These are phyloP conservation scores for Piloderma croceum DNA, from an alignment of 768 basidiomycete species.

Conservation along the genomic window DNA sequence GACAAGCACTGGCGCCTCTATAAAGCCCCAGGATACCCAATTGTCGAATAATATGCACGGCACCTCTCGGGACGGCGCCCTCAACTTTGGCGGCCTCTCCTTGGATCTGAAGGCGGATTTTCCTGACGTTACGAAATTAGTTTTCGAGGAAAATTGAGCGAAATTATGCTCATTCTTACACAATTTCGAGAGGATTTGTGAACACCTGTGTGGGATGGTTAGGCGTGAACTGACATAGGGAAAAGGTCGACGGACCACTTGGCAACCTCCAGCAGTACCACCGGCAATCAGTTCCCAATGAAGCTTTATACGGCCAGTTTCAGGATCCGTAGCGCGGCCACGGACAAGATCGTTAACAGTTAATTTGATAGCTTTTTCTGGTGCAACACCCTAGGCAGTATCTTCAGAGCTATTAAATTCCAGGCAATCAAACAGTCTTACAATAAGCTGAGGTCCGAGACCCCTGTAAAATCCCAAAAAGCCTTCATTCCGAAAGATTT, in stretches of 20 bases:
- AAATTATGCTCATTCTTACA: slow-evolving; percentile 46
- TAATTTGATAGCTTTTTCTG: slow-evolving; percentile 96
- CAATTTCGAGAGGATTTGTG: slow-evolving; percentile 95
- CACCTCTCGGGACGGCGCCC: slow-evolving; percentile 77
- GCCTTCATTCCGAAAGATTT: slow-evolving; percentile 94
- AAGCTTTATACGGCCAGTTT: slow-evolving; percentile 91
- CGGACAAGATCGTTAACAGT: slow-evolving; percentile 94
- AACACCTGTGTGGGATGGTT: slow-evolving; percentile 58
- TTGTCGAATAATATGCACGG: slow-evolving; percentile 88
- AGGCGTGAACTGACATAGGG: slow-evolving; percentile 2
- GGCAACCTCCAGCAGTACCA: slow-evolving; percentile 90
- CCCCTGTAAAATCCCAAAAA: slow-evolving; percentile 95
- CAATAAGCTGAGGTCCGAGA: slow-evolving; percentile 89
- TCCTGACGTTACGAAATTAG: slow-evolving; percentile 38
- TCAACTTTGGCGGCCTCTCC: slow-evolving; percentile 89
- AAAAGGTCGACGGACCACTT: slow-evolving; percentile 72
- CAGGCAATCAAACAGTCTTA: slow-evolving; percentile 26
- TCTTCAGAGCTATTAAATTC: background rate
- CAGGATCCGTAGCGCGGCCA: slow-evolving; percentile 79
- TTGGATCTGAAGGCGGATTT: slow-evolving; percentile 92
- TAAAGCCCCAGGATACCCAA: slow-evolving; percentile 91
- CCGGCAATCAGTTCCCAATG: slow-evolving; percentile 90
- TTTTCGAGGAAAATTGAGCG: background rate
- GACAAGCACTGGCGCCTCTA: slow-evolving; percentile 87
- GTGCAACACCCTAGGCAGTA: slow-evolving; percentile 73